phyloP scores from a whole-genome alignment of 495 filamentous ascomycete species.

The Beverwykella pulmonaria region DNA sequence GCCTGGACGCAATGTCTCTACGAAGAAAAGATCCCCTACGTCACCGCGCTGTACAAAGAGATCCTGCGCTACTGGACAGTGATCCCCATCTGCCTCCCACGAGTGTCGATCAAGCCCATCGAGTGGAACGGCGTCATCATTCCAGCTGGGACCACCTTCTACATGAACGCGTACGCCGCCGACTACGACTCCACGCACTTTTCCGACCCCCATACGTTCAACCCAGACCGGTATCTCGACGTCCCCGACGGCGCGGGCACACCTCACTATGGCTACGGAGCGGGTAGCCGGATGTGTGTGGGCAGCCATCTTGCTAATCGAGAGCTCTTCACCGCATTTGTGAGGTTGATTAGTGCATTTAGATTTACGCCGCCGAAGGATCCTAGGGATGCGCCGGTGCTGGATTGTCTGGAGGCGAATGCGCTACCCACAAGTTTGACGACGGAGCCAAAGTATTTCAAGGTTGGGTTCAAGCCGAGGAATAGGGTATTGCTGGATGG shows the following conservation, averaged over 20 bases:
- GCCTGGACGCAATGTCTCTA: conserved; percentile 66
- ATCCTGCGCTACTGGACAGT: conserved; percentile 72
- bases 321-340: conserved; percentile 57
- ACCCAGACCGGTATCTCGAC: conserved; percentile 68
- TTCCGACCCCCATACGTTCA: conserved; percentile 59
- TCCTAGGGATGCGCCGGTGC: conserved; percentile 56
- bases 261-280: conserved; percentile 71
- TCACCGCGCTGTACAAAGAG: conserved; percentile 71
- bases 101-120: conserved; percentile 66
- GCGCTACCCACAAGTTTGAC: conserved; percentile 65
- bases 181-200: conserved; percentile 71
- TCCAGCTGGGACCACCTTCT: conserved; percentile 66
- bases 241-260: conserved; percentile 58
- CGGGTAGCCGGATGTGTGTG: conserved; percentile 43
- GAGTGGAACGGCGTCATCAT: conserved; percentile 60
- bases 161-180: conserved; percentile 72
- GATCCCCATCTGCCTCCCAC: conserved; percentile 71
- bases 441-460: conserved; percentile 70
- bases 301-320: conserved; percentile 35
- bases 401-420: conserved; percentile 67
- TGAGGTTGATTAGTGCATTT: conserved; percentile 70
- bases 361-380: conserved; percentile 55
- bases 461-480: conserved; percentile 53
- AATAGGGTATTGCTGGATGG: conserved; percentile 53
- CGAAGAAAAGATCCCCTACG: conserved; percentile 71